Conservation (phyloP, 2,329 filamentous ascomycete genomes). For the Penicillium crustosum region DNA sequence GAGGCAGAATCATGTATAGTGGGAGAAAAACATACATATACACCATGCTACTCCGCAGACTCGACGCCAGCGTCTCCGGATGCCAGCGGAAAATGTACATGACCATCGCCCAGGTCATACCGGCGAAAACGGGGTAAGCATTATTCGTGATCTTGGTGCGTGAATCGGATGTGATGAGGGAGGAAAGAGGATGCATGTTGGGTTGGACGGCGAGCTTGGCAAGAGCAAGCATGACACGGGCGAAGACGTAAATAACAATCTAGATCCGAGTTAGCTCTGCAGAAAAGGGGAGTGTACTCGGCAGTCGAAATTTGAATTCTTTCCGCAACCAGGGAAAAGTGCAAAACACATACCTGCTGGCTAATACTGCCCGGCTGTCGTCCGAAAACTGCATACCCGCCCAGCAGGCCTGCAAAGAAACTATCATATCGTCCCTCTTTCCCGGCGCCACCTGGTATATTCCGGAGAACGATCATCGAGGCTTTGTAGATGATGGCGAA, state of each 20-base stretch:
- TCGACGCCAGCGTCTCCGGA: slow-evolving; percentile 86
- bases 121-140: slow-evolving; percentile 91
- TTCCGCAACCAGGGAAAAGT: not conserved
- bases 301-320: not conserved
- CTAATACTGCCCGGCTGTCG: slow-evolving; percentile 76
- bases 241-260: slow-evolving; percentile 98
- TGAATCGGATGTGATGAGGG: slow-evolving; percentile 47
- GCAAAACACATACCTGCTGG: slow-evolving; percentile 57
- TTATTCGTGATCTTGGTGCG: slow-evolving; percentile 60
- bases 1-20: not conserved
- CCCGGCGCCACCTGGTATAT: slow-evolving; percentile 48
- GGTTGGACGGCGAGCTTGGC: slow-evolving; percentile 79
- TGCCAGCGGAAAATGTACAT: slow-evolving; percentile 96
- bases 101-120: slow-evolving; percentile 84
- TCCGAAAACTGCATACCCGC: slow-evolving; percentile 92
- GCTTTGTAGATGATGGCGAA: slow-evolving; percentile 92
- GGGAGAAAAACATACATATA: slow-evolving; percentile 72
- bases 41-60: slow-evolving; percentile 90
- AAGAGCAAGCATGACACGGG: slow-evolving; percentile 79
- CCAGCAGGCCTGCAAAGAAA: slow-evolving; percentile 81
- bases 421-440: slow-evolving; percentile 74
- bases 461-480: slow-evolving; percentile 71
- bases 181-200: slow-evolving; percentile 43
- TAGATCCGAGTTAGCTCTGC: slow-evolving; percentile 41
- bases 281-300: not conserved